A percentile compares a stretch with the other conserved stretches of the same genome.
These are phyloP conservation scores for Eucalyptus urophylla DNA, from an alignment of 345 rosid genomes.

Conservation along the genomic window DNA sequence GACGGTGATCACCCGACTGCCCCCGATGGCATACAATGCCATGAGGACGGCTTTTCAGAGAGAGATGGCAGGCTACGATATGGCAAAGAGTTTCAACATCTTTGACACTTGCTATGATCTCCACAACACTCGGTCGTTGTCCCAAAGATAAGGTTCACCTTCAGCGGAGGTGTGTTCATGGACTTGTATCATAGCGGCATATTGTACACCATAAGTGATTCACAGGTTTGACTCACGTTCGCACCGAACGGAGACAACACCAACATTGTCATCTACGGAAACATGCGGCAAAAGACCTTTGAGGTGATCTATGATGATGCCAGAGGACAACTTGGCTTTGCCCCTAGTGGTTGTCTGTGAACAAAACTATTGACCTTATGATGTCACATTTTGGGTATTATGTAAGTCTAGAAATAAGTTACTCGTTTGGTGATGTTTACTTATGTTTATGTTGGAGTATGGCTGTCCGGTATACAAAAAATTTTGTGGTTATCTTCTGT, in stretches of 20 bases:
- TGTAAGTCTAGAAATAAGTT: background rate
- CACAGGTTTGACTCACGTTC: conserved; percentile 79
- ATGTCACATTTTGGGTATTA: background rate
- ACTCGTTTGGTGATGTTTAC: background rate
- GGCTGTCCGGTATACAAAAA: background rate
- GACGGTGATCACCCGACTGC: conserved; percentile 70
- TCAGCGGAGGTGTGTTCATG: conserved; percentile 52
- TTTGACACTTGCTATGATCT: conserved; percentile 81
- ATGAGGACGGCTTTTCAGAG: conserved; percentile 49
- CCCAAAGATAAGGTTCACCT: conserved; percentile 68
- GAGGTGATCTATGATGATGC: conserved; percentile 64
- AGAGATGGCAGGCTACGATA: conserved; percentile 29
- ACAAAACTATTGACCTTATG: background rate
- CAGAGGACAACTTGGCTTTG: conserved; percentile 58
- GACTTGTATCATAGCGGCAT: background rate
- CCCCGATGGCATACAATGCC: conserved; percentile 55
- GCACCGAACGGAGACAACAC: conserved; percentile 49
- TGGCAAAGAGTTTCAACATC: conserved; percentile 46
- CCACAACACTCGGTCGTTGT: conserved; percentile 62
- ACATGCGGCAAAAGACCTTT: conserved; percentile 77
- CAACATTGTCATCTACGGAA: conserved; percentile 56
- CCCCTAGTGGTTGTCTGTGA: conserved; percentile 66
- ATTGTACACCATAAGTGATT: conserved; percentile 38
- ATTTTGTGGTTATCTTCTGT: background rate
- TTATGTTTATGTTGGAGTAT: background rate